Evolutionary conservation across 1,284 basidiomycete species (phyloP).

Genomic region (Papiliotrema laurentii): DNA sequence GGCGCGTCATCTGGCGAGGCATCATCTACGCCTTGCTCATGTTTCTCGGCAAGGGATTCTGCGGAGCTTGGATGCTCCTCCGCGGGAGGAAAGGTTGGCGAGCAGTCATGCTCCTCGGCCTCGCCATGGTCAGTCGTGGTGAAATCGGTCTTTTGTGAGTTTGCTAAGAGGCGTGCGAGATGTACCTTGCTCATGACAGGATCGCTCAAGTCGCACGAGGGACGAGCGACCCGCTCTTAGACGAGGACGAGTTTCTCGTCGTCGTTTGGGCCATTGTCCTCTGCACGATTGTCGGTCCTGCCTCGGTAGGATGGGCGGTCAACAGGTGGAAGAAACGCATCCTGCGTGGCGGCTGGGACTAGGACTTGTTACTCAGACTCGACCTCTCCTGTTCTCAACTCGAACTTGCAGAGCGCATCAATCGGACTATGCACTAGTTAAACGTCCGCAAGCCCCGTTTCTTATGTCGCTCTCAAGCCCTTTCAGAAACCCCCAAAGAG

Average conservation of each 20-base stretch:
- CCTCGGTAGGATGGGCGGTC: constrained; percentile 47
- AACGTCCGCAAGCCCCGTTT: too few relatives aligned
- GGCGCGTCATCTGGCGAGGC: constrained; percentile 54
- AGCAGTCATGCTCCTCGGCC: constrained; percentile 45
- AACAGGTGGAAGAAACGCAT: constrained; percentile 39
- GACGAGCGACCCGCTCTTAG: constrained; percentile 34
- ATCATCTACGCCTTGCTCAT: constrained; percentile 53
- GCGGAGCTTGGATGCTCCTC: constrained; percentile 44
- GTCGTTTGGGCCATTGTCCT: constrained; percentile 55
- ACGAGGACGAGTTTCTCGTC: constrained; percentile 51
- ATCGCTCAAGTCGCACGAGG: constrained; percentile 32
- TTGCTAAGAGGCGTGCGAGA: constrained; percentile 12
- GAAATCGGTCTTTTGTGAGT: constrained; percentile 55
- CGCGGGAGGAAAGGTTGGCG: constrained; percentile 19
- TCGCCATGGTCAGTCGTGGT: constrained; percentile 55
- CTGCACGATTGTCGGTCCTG: constrained; percentile 53
- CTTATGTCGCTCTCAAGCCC: too few relatives aligned
- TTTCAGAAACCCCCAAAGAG: too few relatives aligned
- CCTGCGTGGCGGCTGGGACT: constrained; percentile 40
- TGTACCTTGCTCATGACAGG: constrained; percentile 4
- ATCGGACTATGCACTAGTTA: too few relatives aligned
- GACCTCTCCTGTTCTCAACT: too few relatives aligned
- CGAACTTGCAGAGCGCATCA: too few relatives aligned
- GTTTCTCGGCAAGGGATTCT: constrained; percentile 51
- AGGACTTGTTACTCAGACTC: too few relatives aligned